These are phyloP conservation scores for Ligustrum vulgare DNA, from an alignment of 257 asterid genomes.

Conservation along the genomic window DNA sequence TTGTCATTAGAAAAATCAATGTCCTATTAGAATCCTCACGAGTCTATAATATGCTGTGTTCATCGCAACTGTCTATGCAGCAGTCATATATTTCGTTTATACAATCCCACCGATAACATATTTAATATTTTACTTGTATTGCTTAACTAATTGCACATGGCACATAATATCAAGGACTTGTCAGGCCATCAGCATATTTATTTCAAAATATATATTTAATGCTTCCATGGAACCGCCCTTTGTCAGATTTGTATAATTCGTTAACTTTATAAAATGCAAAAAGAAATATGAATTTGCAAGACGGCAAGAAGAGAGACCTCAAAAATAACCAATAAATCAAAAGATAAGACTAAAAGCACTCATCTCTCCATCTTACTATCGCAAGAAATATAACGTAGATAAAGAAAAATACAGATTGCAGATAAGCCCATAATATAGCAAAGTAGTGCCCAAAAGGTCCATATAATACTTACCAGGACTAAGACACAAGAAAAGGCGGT, in stretches of 20 bases:
- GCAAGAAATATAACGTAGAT: not conserved
- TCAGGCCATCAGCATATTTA: not conserved
- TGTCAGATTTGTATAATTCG: not conserved
- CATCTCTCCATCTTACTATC: not conserved
- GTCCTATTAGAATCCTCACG: not conserved
- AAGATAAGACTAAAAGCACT: not conserved
- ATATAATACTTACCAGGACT: conserved; percentile 20
- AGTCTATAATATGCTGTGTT: not conserved
- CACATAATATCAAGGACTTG: not conserved
- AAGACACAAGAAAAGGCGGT: conserved; percentile 59
- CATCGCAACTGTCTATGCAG: not conserved
- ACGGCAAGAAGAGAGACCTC: not conserved
- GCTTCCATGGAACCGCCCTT: not conserved
- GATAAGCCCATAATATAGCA: not conserved
- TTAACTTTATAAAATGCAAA: not conserved
- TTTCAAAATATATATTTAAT: not conserved
- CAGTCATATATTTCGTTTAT: not conserved
- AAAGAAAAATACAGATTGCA: not conserved
- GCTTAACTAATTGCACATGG: not conserved
- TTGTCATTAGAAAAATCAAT: not conserved
- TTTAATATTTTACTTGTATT: not conserved
- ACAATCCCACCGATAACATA: not conserved
- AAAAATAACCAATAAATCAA: not conserved
- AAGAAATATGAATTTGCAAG: not conserved
- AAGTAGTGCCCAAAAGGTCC: not conserved